Conservation (phyloP, 2,329 filamentous ascomycete genomes). For the Neoarthrinium moseri region DNA sequence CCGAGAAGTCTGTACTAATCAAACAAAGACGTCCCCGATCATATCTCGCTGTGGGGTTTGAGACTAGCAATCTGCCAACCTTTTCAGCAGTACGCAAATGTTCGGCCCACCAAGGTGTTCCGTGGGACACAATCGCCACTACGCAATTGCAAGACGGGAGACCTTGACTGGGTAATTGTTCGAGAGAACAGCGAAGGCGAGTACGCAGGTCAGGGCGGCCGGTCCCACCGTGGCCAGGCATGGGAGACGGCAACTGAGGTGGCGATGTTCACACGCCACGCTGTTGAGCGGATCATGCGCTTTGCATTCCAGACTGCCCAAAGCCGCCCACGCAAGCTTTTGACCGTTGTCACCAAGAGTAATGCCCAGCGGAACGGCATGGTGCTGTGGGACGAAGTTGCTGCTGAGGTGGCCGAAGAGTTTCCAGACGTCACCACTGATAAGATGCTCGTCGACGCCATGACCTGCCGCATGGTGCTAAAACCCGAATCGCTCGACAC, state of each 20-base stretch:
- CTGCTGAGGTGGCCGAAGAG: conserved; percentile 50
- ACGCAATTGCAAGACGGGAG: conserved; percentile 46
- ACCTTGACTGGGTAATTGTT: conserved; percentile 65
- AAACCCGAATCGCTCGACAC: conserved; percentile 60
- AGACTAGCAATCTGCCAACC: conserved; percentile 63
- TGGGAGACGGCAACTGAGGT: conserved; percentile 65
- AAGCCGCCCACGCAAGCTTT: conserved; percentile 52
- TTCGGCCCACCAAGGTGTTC: conserved; percentile 62
- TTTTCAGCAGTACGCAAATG: conserved; percentile 66
- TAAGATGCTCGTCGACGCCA: conserved; percentile 67
- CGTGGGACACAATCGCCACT: conserved; percentile 58
- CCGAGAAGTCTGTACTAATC: neutral
- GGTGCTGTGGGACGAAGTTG: conserved; percentile 68
- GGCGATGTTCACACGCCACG: conserved; percentile 61
- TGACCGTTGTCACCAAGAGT: conserved; percentile 65
- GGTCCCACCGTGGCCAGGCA: conserved; percentile 54
- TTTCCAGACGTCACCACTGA: conserved; percentile 61
- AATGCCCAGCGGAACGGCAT: conserved; percentile 67
- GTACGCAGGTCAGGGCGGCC: conserved; percentile 64
- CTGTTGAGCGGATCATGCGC: conserved; percentile 57
- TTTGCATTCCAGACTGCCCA: conserved; percentile 63
- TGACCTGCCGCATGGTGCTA: conserved; percentile 64
- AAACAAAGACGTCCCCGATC: conserved; percentile 56
- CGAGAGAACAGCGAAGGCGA: conserved; percentile 68
- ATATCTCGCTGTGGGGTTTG: conserved; percentile 64